Percentiles rank a stretch among this genome's conserved stretches.
phyloP scores from a whole-genome alignment of 2,329 filamentous ascomycete species.

The Scedosporium aurantiacum region DNA sequence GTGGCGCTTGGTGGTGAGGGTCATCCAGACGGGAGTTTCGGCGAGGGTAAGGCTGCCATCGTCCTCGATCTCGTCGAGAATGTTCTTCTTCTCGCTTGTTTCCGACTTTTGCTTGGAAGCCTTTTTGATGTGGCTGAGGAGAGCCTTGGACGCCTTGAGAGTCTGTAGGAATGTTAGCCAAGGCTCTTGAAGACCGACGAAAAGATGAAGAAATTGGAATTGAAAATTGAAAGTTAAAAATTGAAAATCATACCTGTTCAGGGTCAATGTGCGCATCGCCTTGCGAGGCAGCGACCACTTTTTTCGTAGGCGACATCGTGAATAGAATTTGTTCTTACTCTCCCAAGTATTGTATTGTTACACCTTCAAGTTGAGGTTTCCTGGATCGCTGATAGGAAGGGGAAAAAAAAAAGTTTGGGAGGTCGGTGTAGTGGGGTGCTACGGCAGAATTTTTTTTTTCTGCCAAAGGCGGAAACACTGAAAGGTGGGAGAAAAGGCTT shows the following conservation, averaged over 20 bases:
- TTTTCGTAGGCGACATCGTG: slow-evolving; percentile 31
- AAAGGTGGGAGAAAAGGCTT: neutral
- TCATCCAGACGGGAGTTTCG: slow-evolving; percentile 50
- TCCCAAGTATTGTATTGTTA: neutral
- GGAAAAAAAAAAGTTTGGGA: slow-evolving; percentile 5
- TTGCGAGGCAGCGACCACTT: slow-evolving; percentile 15
- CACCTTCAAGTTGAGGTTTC: neutral
- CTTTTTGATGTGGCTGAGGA: slow-evolving; percentile 51
- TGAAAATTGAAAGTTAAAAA: neutral
- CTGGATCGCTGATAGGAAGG: neutral
- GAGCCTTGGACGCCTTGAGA: slow-evolving; percentile 51
- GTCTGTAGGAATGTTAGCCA: slow-evolving; percentile 26
- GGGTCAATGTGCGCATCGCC: slow-evolving; percentile 25
- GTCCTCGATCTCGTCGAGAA: slow-evolving; percentile 36
- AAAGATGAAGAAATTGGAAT: neutral
- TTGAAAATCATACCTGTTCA: slow-evolving; percentile 24
- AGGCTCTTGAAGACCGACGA: neutral
- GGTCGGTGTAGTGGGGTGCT: slow-evolving; percentile 7
- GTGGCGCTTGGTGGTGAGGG: slow-evolving; percentile 54
- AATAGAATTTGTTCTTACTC: neutral
- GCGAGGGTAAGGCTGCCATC: slow-evolving; percentile 17
- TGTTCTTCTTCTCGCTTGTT: slow-evolving; percentile 41
- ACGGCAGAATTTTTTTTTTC: slow-evolving; percentile 3
- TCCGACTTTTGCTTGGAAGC: slow-evolving; percentile 35
- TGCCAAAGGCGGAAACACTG: neutral